phyloP scores from a whole-genome alignment of 192 early-diverging fungal species.

The Diversispora eburnea region DNA sequence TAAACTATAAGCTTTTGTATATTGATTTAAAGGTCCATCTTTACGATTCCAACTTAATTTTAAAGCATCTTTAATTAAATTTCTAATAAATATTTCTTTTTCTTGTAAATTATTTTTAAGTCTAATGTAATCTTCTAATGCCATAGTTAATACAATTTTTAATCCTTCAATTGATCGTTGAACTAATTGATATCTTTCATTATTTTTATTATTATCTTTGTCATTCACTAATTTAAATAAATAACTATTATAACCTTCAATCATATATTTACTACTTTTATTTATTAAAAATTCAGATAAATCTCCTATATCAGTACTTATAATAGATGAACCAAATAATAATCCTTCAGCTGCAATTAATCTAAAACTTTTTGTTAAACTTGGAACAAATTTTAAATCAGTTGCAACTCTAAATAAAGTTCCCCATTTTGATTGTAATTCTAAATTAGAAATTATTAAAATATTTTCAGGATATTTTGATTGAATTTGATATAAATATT shows the following conservation, averaged over 20 bases:
- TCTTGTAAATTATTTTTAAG: conserved; percentile 28
- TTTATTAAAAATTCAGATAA: conserved; percentile 52
- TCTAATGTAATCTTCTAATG: conserved; percentile 32
- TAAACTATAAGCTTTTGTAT: conserved; percentile 41
- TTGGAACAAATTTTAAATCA: conserved; percentile 52
- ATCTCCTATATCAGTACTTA: conserved; percentile 51
- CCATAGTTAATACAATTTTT: conserved; percentile 40
- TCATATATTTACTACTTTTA: conserved; percentile 30
- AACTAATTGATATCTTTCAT: not conserved
- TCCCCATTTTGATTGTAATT: conserved; percentile 46
- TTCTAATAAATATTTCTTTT: conserved; percentile 45
- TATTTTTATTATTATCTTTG: not conserved
- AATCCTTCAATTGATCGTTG: conserved; percentile 29
- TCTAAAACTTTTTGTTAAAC: conserved; percentile 53
- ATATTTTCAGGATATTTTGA: conserved; percentile 40
- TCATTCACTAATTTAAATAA: conserved; percentile 37
- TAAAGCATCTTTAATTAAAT: conserved; percentile 46
- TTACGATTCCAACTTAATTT: conserved; percentile 48
- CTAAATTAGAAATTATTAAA: conserved; percentile 34
- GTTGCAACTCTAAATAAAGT: conserved; percentile 49
- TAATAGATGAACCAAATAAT: conserved; percentile 50
- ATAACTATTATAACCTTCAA: conserved; percentile 11
- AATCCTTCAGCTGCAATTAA: conserved; percentile 55
- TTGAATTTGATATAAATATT: conserved; percentile 36
- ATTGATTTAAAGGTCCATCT: conserved; percentile 49